A percentile compares a stretch with the other conserved stretches of the same genome.
phyloP scores from a whole-genome alignment of 495 filamentous ascomycete genomes.

The Paragyromitra xinjiangensis region DNA sequence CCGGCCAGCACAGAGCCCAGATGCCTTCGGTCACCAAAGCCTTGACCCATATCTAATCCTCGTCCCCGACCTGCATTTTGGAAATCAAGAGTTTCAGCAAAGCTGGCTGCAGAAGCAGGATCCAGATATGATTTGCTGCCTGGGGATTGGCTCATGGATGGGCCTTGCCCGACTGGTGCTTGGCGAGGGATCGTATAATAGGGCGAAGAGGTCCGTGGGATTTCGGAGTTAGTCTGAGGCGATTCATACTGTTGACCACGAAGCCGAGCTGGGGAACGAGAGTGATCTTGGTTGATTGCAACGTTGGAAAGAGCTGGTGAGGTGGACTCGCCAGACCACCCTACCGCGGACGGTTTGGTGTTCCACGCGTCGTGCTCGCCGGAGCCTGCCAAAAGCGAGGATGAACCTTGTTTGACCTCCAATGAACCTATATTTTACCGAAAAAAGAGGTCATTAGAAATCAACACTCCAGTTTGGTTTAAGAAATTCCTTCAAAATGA shows the following conservation, averaged over 20 bases:
- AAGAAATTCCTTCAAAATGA: conserved; percentile 10
- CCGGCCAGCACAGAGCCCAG: conserved; percentile 46
- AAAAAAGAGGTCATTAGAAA: conserved; percentile 28
- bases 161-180: conserved; percentile 52
- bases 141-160: conserved; percentile 54
- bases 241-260: conserved; percentile 57
- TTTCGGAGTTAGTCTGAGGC: conserved; percentile 52
- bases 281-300: conserved; percentile 49
- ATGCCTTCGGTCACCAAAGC: conserved; percentile 53
- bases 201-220: conserved; percentile 55
- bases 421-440: conserved; percentile 36
- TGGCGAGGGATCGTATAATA: conserved; percentile 56
- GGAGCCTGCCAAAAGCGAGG: conserved; percentile 54
- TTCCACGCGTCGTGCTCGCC: conserved; percentile 56
- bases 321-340: conserved; percentile 53
- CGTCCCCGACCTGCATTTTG: conserved; percentile 49
- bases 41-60: conserved; percentile 52
- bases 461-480: background rate
- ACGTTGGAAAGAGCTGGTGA: conserved; percentile 54
- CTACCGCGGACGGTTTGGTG: conserved; percentile 47
- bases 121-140: conserved; percentile 56
- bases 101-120: conserved; percentile 50
- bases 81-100: conserved; percentile 57
- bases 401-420: conserved; percentile 57
- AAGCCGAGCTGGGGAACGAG: conserved; percentile 56